Percentiles rank a stretch among this genome's conserved stretches.
Evolutionary conservation across 164 flowering plant species (phyloP).

Genomic region (Echeveria elegans): DNA sequence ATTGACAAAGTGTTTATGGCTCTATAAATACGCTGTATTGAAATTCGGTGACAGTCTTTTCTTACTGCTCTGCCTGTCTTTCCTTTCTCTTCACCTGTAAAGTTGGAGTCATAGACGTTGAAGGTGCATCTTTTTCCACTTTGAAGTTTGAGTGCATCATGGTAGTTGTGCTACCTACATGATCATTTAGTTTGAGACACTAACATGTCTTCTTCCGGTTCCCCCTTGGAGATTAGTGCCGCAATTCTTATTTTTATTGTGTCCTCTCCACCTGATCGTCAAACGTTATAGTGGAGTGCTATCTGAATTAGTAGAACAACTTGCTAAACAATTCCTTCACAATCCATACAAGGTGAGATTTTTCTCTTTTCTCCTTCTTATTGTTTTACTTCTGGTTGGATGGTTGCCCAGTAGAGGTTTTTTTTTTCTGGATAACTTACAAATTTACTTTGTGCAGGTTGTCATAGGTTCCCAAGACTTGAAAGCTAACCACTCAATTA

Average conservation of each 20-base stretch:
- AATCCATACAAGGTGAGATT: conserved; percentile 79
- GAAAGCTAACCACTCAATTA: conserved; percentile 95
- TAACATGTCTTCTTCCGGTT: conserved; percentile 3
- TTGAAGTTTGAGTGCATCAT: background rate
- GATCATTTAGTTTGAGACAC: background rate
- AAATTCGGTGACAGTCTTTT: too few relatives aligned
- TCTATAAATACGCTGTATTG: too few relatives aligned
- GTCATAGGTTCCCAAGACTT: conserved; percentile 83
- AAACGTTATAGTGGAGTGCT: conserved; percentile 97
- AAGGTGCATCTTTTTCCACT: background rate
- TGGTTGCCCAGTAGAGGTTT: background rate
- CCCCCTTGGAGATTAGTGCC: conserved; percentile 1
- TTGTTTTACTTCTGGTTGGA: background rate
- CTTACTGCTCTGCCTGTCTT: background rate
- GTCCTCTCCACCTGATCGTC: conserved; percentile 78
- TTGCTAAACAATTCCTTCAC: conserved; percentile 65
- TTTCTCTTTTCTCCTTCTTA: background rate
- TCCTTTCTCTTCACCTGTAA: background rate
- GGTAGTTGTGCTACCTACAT: background rate
- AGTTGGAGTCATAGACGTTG: background rate
- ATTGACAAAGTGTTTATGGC: background rate
- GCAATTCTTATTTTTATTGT: background rate
- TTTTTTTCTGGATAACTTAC: background rate
- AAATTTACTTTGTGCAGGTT: conserved; percentile 40
- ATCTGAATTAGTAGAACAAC: conserved; percentile 97